Evolutionary conservation across 1,284 basidiomycete genomes (phyloP).

Genomic region (Athelia sp.): DNA sequence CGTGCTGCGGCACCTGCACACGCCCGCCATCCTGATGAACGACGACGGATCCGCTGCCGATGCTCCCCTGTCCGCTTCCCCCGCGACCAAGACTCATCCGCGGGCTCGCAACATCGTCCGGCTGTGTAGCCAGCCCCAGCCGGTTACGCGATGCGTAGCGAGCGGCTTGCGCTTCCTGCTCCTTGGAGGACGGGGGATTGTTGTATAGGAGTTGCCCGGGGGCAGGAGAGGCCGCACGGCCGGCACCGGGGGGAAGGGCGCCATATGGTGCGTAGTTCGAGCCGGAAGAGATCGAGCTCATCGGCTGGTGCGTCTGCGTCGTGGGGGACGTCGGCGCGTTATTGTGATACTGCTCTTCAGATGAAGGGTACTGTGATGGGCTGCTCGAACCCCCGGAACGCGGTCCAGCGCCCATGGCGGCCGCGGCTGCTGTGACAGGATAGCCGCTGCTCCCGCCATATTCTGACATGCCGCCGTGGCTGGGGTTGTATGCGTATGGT

Average conservation of each 20-base stretch:
- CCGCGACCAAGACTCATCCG: not conserved
- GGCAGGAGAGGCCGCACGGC: slow-evolving; percentile 9
- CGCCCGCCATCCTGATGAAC: slow-evolving; percentile 25
- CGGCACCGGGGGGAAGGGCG: slow-evolving; percentile 12
- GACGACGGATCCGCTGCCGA: slow-evolving; percentile 13
- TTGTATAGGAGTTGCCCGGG: slow-evolving; percentile 3
- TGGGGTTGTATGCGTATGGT: slow-evolving; percentile 8
- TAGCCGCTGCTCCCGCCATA: not conserved
- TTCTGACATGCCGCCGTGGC: slow-evolving; percentile 16
- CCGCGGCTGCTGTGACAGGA: not conserved
- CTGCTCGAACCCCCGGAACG: not conserved
- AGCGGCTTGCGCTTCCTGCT: slow-evolving; percentile 7
- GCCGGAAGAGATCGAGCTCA: not conserved
- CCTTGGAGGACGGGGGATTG: slow-evolving; percentile 8
- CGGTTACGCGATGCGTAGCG: slow-evolving; percentile 8
- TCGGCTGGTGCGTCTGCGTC: not conserved
- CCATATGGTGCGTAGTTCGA: not conserved
- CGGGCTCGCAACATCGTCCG: slow-evolving; percentile 6
- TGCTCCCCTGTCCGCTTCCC: slow-evolving; percentile 15
- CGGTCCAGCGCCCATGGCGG: not conserved
- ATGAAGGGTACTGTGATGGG: not conserved
- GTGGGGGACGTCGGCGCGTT: not conserved
- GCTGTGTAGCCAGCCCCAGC: slow-evolving; percentile 17
- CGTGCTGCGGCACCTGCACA: slow-evolving; percentile 14
- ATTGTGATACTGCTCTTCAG: not conserved